These are phyloP conservation scores for Irpex sp. DNA, from an alignment of 1,284 basidiomycete species.

Conservation along the genomic window DNA sequence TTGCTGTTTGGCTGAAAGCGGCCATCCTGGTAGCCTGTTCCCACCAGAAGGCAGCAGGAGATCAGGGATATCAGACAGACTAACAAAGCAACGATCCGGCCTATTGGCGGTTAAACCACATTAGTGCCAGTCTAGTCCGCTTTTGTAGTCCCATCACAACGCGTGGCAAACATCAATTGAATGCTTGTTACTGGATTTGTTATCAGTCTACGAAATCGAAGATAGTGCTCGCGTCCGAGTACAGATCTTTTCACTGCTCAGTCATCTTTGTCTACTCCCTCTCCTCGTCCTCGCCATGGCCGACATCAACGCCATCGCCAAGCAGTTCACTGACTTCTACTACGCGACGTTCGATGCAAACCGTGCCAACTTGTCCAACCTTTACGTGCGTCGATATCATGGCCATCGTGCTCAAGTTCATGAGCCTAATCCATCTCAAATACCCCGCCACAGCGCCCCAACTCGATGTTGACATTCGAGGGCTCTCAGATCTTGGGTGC, in stretches of 20 bases:
- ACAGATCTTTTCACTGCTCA: conserved; percentile 7
- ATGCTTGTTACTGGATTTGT: not conserved
- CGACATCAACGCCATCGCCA: conserved; percentile 63
- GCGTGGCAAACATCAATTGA: not conserved
- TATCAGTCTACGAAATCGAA: not conserved
- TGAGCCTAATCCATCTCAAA: conserved; percentile 6
- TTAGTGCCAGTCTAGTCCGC: not conserved
- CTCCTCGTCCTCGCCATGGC: conserved; percentile 46
- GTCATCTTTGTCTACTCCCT: conserved; percentile 14
- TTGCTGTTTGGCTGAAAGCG: conserved; percentile 18
- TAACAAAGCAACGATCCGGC: not conserved
- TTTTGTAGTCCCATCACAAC: conserved; percentile 1
- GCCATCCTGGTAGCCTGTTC: conserved; percentile 11
- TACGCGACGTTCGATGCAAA: conserved; percentile 68
- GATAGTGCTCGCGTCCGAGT: not conserved
- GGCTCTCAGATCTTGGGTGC: conserved; percentile 60
- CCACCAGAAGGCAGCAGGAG: not conserved
- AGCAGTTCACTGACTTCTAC: conserved; percentile 75
- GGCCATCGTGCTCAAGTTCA: conserved; percentile 10
- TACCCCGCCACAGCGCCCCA: conserved; percentile 53
- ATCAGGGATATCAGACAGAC: not conserved
- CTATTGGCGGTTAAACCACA: not conserved
- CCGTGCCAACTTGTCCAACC: conserved; percentile 47
- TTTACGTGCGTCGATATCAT: conserved; percentile 64
- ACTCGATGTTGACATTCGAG: conserved; percentile 93